Conservation (phyloP, 768 basidiomycete genomes). For the Suillus paluster region DNA sequence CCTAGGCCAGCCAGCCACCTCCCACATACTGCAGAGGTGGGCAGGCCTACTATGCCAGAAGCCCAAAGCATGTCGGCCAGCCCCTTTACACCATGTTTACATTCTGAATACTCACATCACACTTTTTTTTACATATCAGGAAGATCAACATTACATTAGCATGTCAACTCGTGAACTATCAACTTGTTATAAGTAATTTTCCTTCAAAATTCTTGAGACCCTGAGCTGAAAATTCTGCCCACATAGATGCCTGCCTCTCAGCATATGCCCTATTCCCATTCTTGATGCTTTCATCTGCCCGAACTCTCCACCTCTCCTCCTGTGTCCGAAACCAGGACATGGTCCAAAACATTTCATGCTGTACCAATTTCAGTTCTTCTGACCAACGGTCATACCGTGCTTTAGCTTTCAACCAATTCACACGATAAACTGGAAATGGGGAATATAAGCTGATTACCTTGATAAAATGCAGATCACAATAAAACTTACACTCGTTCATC, state of each 20-base stretch:
- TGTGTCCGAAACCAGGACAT: constrained; percentile 9
- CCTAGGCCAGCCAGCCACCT: too few relatives aligned
- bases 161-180: neutral
- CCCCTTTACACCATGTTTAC: too few relatives aligned
- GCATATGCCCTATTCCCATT: neutral
- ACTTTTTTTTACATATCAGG: too few relatives aligned
- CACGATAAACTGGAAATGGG: neutral
- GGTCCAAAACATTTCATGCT: constrained; percentile 23
- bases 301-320: neutral
- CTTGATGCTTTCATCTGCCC: neutral
- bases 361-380: constrained; percentile 17
- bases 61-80: too few relatives aligned
- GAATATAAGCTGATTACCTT: too few relatives aligned
- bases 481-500: too few relatives aligned
- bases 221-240: neutral
- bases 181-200: constrained; percentile 1
- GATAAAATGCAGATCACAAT: too few relatives aligned
- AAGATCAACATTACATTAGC: too few relatives aligned
- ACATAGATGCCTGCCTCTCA: neutral
- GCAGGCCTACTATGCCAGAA: too few relatives aligned
- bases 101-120: too few relatives aligned
- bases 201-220: neutral
- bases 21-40: too few relatives aligned
- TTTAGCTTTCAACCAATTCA: neutral
- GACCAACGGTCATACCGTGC: too few relatives aligned